Percentiles rank a stretch among this genome's conserved stretches.
Conservation (phyloP, 495 filamentous ascomycete genomes). For the Neurospora discreta region DNA sequence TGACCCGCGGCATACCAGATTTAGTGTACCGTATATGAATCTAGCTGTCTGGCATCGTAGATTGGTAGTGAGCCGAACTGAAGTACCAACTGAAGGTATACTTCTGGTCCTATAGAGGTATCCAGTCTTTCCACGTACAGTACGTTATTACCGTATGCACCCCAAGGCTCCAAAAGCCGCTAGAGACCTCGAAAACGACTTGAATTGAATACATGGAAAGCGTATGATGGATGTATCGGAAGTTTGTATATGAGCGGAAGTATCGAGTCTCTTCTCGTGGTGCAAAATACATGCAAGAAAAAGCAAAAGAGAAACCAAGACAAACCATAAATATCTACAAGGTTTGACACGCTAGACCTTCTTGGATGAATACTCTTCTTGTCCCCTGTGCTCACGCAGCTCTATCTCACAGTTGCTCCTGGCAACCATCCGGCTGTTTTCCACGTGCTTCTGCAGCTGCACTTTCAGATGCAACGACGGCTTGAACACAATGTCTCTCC, state of each 20-base stretch:
- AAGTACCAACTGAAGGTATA: not conserved
- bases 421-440: not conserved
- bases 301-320: not conserved
- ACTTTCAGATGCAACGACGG: slow-evolving; percentile 2
- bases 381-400: not conserved
- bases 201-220: not conserved
- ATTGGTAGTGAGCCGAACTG: not conserved
- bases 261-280: not conserved
- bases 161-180: not conserved
- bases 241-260: not conserved
- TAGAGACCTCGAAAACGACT: not conserved
- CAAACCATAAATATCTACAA: not conserved
- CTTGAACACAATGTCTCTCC: slow-evolving; percentile 1
- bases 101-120: not conserved
- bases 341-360: not conserved
- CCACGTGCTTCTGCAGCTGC: not conserved
- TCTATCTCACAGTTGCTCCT: not conserved
- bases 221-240: not conserved
- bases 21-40: not conserved
- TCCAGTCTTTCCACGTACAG: not conserved
- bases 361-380: not conserved
- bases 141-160: not conserved
- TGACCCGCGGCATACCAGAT: not conserved
- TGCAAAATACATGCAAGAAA: not conserved
- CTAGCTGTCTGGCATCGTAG: not conserved